Evolutionary conservation across 177 flowering plant genomes (phyloP).

Genomic region (Viscum album): DNA sequence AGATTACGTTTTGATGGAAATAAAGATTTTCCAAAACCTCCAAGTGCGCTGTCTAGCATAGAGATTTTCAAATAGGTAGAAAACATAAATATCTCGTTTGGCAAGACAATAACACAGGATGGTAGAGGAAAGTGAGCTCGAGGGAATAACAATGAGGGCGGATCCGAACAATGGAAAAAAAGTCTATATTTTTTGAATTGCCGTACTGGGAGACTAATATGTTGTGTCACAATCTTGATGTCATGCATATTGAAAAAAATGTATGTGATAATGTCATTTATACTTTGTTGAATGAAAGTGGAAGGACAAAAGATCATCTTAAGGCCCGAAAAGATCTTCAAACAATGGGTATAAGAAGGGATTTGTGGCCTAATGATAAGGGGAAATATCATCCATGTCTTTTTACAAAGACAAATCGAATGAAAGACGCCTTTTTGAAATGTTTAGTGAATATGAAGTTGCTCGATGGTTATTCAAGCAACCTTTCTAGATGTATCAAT

Average conservation of each 20-base stretch:
- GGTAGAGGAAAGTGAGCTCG: neutral
- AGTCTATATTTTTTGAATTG: too few species aligned
- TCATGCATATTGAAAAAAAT: too few species aligned
- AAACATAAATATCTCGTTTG: neutral
- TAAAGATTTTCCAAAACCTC: neutral
- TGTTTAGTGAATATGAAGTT: neutral
- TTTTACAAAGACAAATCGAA: neutral
- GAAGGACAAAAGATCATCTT: neutral
- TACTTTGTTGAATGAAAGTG: neutral
- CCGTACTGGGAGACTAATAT: neutral
- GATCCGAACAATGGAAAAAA: neutral
- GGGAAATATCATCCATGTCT: neutral
- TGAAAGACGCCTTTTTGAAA: neutral
- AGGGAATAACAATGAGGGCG: neutral
- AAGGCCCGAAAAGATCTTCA: too few species aligned
- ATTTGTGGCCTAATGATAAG: neutral
- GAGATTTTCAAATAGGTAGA: neutral
- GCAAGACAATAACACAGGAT: neutral
- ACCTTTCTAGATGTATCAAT: neutral
- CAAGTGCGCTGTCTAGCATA: neutral
- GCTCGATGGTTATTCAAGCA: neutral
- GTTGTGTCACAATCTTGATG: too few species aligned
- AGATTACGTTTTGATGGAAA: neutral
- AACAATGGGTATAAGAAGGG: neutral
- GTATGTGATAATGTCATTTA: too few species aligned